phyloP scores from a whole-genome alignment of 2,329 filamentous ascomycete genomes.

The Neofusicoccum ribis region DNA sequence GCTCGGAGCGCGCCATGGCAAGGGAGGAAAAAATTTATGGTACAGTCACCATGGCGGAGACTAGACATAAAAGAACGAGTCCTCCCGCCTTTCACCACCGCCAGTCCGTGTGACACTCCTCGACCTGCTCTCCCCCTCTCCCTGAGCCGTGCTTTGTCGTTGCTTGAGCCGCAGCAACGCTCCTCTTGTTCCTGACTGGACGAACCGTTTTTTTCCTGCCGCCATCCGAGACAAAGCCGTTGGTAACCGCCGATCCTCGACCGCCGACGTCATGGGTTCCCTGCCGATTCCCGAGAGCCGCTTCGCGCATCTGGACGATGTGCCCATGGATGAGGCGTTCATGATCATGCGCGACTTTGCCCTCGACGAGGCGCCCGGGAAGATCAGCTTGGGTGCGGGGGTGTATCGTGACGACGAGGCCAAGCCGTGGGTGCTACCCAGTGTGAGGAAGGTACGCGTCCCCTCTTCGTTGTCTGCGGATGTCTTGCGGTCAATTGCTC shows the following conservation, averaged over 20 bases:
- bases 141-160: background rate
- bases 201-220: background rate
- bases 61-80: slow-evolving; percentile 9
- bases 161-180: background rate
- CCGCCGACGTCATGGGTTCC: slow-evolving; percentile 12
- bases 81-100: background rate
- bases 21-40: slow-evolving; percentile 9
- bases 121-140: background rate
- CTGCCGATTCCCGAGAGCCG: slow-evolving; percentile 15
- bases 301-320: slow-evolving; percentile 13
- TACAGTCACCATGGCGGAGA: background rate
- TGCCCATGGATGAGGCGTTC: slow-evolving; percentile 17
- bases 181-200: background rate
- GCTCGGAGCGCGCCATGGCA: background rate
- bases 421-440: slow-evolving; percentile 40
- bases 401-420: slow-evolving; percentile 43
- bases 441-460: slow-evolving; percentile 27
- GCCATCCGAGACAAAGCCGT: slow-evolving; percentile 7
- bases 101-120: background rate
- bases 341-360: slow-evolving; percentile 21
- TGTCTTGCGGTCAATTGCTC: too few species aligned
- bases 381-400: slow-evolving; percentile 44
- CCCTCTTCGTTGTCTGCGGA: background rate
- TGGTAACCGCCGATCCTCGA: background rate
- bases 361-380: slow-evolving; percentile 27